Evolutionary conservation across 768 basidiomycete genomes (phyloP).

Genomic region (Tephrocybe sp.): DNA sequence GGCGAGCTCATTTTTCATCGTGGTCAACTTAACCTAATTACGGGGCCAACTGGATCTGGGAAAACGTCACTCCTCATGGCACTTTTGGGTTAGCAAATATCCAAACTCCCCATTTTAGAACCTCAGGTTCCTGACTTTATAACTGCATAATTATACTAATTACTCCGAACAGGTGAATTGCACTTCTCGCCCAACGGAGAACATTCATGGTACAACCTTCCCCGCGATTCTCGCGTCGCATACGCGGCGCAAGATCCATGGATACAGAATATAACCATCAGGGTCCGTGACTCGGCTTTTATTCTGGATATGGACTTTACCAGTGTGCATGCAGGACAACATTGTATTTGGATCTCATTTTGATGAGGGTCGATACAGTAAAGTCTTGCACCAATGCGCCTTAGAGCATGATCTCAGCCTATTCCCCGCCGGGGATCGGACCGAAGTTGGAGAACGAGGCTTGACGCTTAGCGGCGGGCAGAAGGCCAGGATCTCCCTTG

Average conservation of each 20-base stretch:
- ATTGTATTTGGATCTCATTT: slow-evolving; percentile 78
- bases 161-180: slow-evolving; percentile 49
- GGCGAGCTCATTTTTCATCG: slow-evolving; percentile 53
- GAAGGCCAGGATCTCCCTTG: slow-evolving; percentile 42
- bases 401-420: slow-evolving; percentile 70
- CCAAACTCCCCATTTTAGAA: background rate
- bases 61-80: slow-evolving; percentile 70
- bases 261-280: slow-evolving; percentile 79
- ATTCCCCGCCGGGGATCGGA: slow-evolving; percentile 63
- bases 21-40: slow-evolving; percentile 51
- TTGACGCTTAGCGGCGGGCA: slow-evolving; percentile 41
- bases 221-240: slow-evolving; percentile 64
- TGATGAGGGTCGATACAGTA: slow-evolving; percentile 75
- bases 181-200: slow-evolving; percentile 50
- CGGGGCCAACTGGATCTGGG: slow-evolving; percentile 59
- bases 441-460: slow-evolving; percentile 70
- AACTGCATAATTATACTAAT: too few relatives aligned
- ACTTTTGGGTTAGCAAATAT: slow-evolving; percentile 34
- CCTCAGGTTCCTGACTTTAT: background rate
- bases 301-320: background rate
- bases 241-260: slow-evolving; percentile 86
- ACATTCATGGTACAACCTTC: slow-evolving; percentile 68
- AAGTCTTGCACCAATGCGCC: slow-evolving; percentile 73
- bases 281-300: slow-evolving; percentile 27
- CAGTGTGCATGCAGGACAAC: slow-evolving; percentile 49